Evolutionary conservation across 352 stramenopile genomes (phyloP), one percentile per base, ranked within the genome.

Genomic region (Phytopythium sindhum): DNA sequence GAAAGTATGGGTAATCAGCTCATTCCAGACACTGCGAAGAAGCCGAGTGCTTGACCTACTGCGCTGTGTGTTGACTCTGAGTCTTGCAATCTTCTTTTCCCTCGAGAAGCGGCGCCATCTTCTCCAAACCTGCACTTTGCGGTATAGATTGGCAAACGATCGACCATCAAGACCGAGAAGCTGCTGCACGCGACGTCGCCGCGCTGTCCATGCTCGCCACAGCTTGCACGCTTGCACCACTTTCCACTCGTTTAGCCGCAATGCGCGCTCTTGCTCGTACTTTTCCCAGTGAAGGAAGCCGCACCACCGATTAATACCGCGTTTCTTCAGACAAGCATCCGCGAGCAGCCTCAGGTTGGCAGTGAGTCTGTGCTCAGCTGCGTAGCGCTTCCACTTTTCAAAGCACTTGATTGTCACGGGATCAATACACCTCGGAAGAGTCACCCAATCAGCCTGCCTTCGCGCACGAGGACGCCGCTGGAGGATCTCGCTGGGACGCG

Each of bases 1-100:
- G 44, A 73, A 72, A n/a, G 23, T n/a, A 24, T 72, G 54, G 21
- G 65, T 66, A 12, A 57, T 51, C 26, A 79, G 55, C 41, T 52
- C 63, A 3, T 44, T 57, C 72, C 69, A 79, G 14, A 39, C 57
- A 50, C 6, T 21, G 42, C 48, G 61, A 33, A 67, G 11, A 10
- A 45, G 28, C 17, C 57, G 28, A 2, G 9, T 12, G 19, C 11
- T 14, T 24, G 39, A 33, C 48, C 23, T 33, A 10, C 24, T 21
- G 35, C n/a, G 35, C 23, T 51, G 54, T 9, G 19, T 12, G 9
- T 3, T n/a, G 21, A 51, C 14, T 21, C 14, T 21, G 12, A 31
- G 15, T 9, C 28, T 31, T 15, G 14, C 11, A 5, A 37, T 23
- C 39, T 60, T 45, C 39, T 60, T 23, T 29, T 21, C 5, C 10